Evolutionary conservation across 2,329 filamentous ascomycete genomes (phyloP).

Genomic region (Colletotrichum paranaense): DNA sequence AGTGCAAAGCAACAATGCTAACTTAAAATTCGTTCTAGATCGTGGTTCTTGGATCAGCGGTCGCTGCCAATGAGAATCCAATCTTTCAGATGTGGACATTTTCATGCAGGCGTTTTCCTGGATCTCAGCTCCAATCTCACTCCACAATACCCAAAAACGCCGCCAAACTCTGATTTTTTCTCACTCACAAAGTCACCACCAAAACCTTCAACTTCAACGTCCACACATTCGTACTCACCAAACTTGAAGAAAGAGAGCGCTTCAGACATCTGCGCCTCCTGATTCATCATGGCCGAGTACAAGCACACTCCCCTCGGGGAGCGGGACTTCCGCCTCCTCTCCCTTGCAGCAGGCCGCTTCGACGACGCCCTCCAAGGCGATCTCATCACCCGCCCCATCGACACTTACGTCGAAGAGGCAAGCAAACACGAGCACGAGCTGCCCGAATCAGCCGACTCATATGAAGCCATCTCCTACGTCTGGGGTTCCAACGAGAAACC

Average conservation of each 20-base stretch:
- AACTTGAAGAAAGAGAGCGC: neutral
- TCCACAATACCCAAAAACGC: slow-evolving; percentile 31
- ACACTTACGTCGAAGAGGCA: slow-evolving; percentile 29
- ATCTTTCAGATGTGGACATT: slow-evolving; percentile 20
- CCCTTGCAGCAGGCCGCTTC: slow-evolving; percentile 12
- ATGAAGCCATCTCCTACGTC: slow-evolving; percentile 36
- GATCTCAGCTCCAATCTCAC: slow-evolving; percentile 28
- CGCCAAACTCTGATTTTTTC: slow-evolving; percentile 12
- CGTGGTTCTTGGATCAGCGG: neutral
- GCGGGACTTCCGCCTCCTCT: slow-evolving; percentile 29
- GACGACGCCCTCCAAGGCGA: slow-evolving; percentile 24
- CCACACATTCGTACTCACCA: neutral
- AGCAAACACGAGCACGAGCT: slow-evolving; percentile 21
- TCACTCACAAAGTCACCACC: neutral
- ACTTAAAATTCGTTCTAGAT: neutral
- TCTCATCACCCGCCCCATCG: slow-evolving; percentile 14
- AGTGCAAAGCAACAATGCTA: neutral
- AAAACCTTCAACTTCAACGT: neutral
- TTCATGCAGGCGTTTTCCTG: slow-evolving; percentile 24
- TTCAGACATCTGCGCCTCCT: neutral
- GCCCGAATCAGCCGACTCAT: slow-evolving; percentile 12
- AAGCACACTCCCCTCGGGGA: slow-evolving; percentile 19
- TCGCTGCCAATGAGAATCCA: slow-evolving; percentile 10
- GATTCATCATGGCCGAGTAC: slow-evolving; percentile 12
- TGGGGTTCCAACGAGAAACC: slow-evolving; percentile 33